phyloP scores from a whole-genome alignment of 2,329 filamentous ascomycete genomes.

The Neopestalotiopsis sp. region DNA sequence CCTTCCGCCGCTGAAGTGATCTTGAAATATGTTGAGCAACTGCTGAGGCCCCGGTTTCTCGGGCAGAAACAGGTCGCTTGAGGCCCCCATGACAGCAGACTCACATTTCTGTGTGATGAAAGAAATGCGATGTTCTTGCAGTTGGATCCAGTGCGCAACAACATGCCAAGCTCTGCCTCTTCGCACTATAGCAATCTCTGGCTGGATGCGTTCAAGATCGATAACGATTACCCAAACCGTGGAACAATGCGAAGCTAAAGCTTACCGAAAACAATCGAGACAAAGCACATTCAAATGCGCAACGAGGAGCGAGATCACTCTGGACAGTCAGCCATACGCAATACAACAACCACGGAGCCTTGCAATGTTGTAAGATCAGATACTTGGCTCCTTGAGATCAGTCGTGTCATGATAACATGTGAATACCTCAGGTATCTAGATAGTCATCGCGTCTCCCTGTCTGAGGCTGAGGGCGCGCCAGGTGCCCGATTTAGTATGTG shows the following conservation, averaged over 20 bases:
- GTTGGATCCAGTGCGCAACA: not conserved
- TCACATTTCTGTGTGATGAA: too few relatives aligned
- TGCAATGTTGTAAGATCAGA: not conserved
- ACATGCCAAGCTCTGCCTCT: too few relatives aligned
- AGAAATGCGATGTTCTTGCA: too few relatives aligned
- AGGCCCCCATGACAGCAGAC: not conserved
- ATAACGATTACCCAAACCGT: not conserved
- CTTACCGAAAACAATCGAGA: not conserved
- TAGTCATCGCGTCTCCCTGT: not conserved
- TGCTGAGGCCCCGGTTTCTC: not conserved
- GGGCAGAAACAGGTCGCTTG: not conserved
- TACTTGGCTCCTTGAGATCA: not conserved
- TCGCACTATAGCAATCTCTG: too few relatives aligned
- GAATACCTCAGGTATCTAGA: not conserved
- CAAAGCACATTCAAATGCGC: not conserved
- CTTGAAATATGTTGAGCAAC: not conserved
- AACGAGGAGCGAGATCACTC: not conserved
- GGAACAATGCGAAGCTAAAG: not conserved
- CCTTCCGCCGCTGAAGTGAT: conserved; percentile 3
- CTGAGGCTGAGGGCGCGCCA: not conserved
- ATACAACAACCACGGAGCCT: not conserved
- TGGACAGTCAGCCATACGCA: not conserved
- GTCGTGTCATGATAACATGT: not conserved
- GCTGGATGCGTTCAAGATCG: too few relatives aligned
- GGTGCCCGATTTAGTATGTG: not conserved